Evolutionary conservation across 306 rosid species (phyloP).

Genomic region (Cicer bijugum): DNA sequence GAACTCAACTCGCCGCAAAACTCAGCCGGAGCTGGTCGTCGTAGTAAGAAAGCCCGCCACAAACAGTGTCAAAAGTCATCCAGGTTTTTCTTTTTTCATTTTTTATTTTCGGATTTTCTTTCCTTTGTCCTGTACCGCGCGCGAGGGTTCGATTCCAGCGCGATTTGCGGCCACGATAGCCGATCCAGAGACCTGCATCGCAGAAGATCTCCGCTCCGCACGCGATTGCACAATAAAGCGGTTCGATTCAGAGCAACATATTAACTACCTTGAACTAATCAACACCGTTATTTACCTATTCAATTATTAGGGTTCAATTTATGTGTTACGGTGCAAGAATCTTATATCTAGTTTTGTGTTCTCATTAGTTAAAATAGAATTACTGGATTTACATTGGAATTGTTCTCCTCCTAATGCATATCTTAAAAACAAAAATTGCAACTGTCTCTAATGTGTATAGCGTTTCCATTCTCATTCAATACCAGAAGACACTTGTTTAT

Average conservation of each 20-base stretch:
- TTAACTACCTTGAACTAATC: too few relatives aligned
- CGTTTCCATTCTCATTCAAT: constrained; percentile 16
- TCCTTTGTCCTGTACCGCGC: background rate
- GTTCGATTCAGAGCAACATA: too few relatives aligned
- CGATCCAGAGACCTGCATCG: background rate
- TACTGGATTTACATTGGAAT: background rate
- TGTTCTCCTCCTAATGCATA: too few relatives aligned
- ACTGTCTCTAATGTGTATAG: background rate
- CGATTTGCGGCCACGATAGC: background rate
- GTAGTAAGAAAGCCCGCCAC: background rate
- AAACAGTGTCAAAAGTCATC: background rate
- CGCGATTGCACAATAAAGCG: too few relatives aligned
- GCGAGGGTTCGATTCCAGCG: background rate
- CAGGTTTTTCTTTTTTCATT: background rate
- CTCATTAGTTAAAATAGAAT: background rate
- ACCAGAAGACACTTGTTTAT: constrained; percentile 6
- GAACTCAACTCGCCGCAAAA: background rate
- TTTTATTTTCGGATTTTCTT: background rate
- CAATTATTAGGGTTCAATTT: too few relatives aligned
- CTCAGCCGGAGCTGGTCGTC: background rate
- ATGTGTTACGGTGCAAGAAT: too few relatives aligned
- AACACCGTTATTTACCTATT: too few relatives aligned
- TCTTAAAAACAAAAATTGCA: too few relatives aligned
- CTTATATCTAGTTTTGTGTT: background rate
- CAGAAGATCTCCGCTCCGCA: too few relatives aligned